Conservation (phyloP, 331 rosid genomes). For the Erythrophleum ivorense region DNA sequence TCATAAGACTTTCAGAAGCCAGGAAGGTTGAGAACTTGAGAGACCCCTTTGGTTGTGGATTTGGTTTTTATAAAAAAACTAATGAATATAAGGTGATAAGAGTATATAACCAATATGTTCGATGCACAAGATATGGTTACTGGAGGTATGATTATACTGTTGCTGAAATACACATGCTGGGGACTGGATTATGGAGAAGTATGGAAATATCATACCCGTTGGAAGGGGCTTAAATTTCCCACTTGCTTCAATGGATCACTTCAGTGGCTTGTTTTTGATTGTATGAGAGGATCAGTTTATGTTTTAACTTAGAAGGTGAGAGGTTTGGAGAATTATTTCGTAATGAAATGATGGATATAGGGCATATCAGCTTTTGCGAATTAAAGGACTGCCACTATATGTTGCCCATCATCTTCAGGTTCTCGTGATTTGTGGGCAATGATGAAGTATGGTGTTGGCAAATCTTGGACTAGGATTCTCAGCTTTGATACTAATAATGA, state of each 20-base stretch:
- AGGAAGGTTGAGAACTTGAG: no score
- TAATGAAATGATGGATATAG: no score
- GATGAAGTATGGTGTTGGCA: not conserved
- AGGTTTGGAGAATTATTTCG: not conserved
- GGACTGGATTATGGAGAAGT: slow-evolving; percentile 40
- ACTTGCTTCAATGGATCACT: slow-evolving; percentile 1
- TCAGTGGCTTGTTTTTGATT: not conserved
- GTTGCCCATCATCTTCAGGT: not conserved
- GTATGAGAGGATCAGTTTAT: not conserved
- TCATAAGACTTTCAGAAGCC: slow-evolving; percentile 29
- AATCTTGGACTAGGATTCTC: not conserved
- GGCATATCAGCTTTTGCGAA: not conserved
- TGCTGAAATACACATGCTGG: slow-evolving; percentile 38
- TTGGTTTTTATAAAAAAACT: slow-evolving; percentile 39
- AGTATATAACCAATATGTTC: not conserved
- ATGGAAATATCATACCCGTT: not conserved
- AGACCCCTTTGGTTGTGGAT: not conserved
- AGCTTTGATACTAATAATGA: no score
- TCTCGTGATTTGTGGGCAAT: not conserved
- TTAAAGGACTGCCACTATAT: not conserved
- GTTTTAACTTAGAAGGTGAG: not conserved
- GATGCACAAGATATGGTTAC: no score
- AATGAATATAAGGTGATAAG: not conserved
- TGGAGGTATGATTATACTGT: not conserved
- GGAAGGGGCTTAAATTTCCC: not conserved